Evolutionary conservation across 257 asterid genomes (phyloP).

Genomic region (Striga asiatica): DNA sequence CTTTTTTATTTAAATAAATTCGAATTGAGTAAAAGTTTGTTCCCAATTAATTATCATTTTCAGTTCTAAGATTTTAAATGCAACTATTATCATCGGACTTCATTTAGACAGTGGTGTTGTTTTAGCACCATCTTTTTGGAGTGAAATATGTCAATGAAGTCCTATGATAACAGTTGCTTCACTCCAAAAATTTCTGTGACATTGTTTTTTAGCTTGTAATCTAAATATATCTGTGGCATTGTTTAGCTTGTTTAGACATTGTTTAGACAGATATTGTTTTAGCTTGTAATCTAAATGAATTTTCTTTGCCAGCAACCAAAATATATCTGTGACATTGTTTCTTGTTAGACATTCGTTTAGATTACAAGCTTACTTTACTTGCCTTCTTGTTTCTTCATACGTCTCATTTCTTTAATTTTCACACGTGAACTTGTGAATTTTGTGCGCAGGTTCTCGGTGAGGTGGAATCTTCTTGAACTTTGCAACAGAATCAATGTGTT

Average conservation of each 20-base stretch:
- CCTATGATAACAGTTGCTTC: too few species aligned
- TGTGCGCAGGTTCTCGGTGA: constrained; percentile 29
- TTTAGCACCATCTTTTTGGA: constrained; percentile 17
- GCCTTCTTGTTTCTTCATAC: constrained; percentile 1
- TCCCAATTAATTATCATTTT: constrained; percentile 16
- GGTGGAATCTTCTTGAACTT: constrained; percentile 22
- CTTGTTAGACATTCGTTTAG: constrained; percentile 9
- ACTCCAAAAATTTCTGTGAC: constrained; percentile 11
- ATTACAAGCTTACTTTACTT: background rate
- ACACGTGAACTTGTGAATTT: constrained; percentile 11
- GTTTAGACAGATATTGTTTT: too few species aligned
- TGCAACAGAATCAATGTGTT: constrained; percentile 16
- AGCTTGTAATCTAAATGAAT: too few species aligned
- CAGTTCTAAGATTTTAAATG: constrained; percentile 32
- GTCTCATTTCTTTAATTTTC: constrained; percentile 5
- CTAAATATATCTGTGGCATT: too few species aligned
- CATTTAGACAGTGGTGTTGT: constrained; percentile 16
- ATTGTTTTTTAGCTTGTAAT: too few species aligned
- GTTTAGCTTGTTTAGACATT: too few species aligned
- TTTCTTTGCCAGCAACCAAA: constrained; percentile 17
- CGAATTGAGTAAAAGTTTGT: background rate
- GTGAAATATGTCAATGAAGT: too few species aligned
- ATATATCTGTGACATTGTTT: too few species aligned
- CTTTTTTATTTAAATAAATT: too few species aligned
- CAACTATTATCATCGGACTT: constrained; percentile 26